These are phyloP conservation scores for Hirschioporus abietinus DNA, from an alignment of 768 basidiomycete genomes.

Conservation along the genomic window DNA sequence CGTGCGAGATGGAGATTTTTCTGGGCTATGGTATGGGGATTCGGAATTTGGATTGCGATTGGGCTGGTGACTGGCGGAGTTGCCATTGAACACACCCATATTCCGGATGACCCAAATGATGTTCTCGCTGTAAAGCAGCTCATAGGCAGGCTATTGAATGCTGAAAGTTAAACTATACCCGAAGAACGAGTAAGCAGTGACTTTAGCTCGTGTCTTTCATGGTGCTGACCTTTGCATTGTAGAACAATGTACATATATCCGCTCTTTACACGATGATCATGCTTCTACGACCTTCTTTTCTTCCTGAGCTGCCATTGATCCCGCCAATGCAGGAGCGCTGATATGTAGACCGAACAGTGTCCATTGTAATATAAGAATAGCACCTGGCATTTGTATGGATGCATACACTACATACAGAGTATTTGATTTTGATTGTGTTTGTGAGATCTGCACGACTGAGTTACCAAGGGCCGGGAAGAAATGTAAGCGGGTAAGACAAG, in stretches of 20 bases:
- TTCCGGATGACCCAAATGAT: background rate
- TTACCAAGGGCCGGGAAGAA: background rate
- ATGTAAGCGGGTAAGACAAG: background rate
- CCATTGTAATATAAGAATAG: background rate
- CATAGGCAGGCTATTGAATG: background rate
- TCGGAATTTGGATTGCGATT: conserved; percentile 26
- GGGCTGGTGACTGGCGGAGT: conserved; percentile 17
- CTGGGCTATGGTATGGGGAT: conserved; percentile 34
- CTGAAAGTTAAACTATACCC: background rate
- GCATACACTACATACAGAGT: background rate
- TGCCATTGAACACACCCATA: background rate
- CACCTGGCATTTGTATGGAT: background rate
- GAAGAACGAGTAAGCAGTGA: background rate
- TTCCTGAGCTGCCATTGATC: background rate
- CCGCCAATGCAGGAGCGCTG: background rate
- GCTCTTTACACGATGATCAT: background rate
- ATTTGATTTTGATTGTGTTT: background rate
- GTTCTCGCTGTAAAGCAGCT: background rate
- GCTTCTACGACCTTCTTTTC: background rate
- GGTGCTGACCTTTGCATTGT: background rate
- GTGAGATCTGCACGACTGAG: background rate
- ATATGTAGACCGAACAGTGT: background rate
- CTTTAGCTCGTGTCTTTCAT: background rate
- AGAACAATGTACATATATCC: background rate
- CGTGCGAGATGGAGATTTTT: conserved; percentile 41